Conservation (phyloP, 1,284 basidiomycete genomes). For the Malassezia obtusa region DNA sequence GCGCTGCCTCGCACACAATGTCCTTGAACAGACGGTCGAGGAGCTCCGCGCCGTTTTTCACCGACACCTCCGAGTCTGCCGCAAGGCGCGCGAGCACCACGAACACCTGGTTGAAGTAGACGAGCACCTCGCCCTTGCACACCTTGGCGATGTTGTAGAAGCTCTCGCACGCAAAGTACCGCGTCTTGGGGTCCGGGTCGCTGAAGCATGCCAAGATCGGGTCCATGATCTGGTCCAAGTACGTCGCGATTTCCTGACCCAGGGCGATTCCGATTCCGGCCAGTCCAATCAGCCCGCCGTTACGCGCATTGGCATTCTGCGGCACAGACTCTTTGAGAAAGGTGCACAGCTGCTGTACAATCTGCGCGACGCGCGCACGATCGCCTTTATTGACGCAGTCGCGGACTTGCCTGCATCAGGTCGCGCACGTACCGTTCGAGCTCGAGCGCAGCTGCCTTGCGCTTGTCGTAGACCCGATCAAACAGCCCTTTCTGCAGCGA, state of each 20-base stretch:
- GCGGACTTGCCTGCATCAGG: slow-evolving; percentile 61
- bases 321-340: slow-evolving; percentile 28
- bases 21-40: slow-evolving; percentile 93
- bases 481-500: slow-evolving; percentile 43
- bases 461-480: slow-evolving; percentile 65
- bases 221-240: slow-evolving; percentile 83
- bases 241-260: slow-evolving; percentile 80
- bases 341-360: slow-evolving; percentile 87
- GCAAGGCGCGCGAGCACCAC: slow-evolving; percentile 82
- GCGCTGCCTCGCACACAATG: slow-evolving; percentile 91
- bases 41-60: slow-evolving; percentile 98
- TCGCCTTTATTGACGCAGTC: slow-evolving; percentile 74
- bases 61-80: slow-evolving; percentile 87
- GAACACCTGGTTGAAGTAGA: slow-evolving; percentile 97
- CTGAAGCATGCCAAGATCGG: slow-evolving; percentile 86
- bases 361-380: slow-evolving; percentile 67
- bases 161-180: slow-evolving; percentile 94
- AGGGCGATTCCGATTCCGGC: slow-evolving; percentile 93
- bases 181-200: slow-evolving; percentile 85
- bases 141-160: slow-evolving; percentile 95
- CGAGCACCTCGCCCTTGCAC: slow-evolving; percentile 88
- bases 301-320: slow-evolving; percentile 61
- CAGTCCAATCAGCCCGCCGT: slow-evolving; percentile 90
- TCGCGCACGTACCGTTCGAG: slow-evolving; percentile 66
- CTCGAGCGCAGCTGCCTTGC: slow-evolving; percentile 88